Evolutionary conservation across 768 basidiomycete genomes (phyloP), one percentile per base, ranked within the genome.

Genomic region (Agrocybe praecox): DNA sequence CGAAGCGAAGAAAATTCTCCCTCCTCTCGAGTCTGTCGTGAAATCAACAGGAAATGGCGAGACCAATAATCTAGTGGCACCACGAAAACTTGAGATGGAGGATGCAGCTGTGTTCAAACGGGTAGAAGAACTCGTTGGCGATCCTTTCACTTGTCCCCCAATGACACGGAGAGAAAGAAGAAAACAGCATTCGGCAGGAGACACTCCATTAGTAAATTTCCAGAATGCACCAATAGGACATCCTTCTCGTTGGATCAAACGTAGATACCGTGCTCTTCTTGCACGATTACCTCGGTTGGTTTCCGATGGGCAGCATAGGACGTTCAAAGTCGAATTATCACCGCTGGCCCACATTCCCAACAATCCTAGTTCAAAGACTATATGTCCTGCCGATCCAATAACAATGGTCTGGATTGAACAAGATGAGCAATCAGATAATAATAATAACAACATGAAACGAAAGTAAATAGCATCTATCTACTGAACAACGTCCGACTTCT

Each of bases 251-350:
- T 83, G 81, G 82, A 49, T 82, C 49, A 76, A 80, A 50, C 69
- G 80, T 52, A 74, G 88, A 49, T 91, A 86, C 59, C 82, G 78
- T 51, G 73, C 76, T 22, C 76, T 92, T n/a, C 73, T 92, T 8
- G 74, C 75, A 7, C 78, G 76, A n/a, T 57, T 86, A 22, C 91
- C 91, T 0, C 71, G 84, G 29, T 71, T 92, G 14, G 74, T 70
- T 8, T 79, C 75, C 62, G 65, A 61, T 49, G 44, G 53, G 44
- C 56, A 47, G 48, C 52, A 56, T 7, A 62, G 64, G 44, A 57
- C 47, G 11, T 72, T 71, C 56, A 65, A 64, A 10, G 74, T 80
- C 12, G 64, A 68, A 14, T 56, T 69, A 49, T 75, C 77, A 19
- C 63, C 69, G 1, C 64, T 62, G 44, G 69, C 71, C n/a, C 57